Percentiles rank a stretch among this genome's conserved stretches.
Evolutionary conservation across 352 stramenopile species (phyloP).

Genomic region (Phytopythium sindhum): DNA sequence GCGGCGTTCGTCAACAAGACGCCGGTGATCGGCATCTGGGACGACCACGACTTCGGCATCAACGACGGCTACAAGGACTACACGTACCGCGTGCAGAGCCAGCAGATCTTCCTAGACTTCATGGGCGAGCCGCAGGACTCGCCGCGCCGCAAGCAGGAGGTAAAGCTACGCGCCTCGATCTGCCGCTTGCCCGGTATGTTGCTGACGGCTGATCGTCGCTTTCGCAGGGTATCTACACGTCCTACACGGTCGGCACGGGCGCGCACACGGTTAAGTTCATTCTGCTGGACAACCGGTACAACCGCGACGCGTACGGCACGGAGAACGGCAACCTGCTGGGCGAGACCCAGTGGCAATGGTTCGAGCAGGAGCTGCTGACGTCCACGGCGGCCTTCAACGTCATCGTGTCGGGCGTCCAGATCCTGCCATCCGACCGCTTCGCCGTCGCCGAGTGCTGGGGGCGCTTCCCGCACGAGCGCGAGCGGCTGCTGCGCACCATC

Average conservation of each 20-base stretch:
- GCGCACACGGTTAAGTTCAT: constrained; percentile 83
- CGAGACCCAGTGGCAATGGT: constrained; percentile 77
- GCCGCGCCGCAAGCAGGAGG: constrained; percentile 69
- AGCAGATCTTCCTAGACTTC: constrained; percentile 86
- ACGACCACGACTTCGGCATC: constrained; percentile 91
- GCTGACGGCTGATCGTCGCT: background rate
- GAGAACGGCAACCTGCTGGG: constrained; percentile 72
- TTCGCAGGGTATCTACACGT: constrained; percentile 80
- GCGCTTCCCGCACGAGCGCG: constrained; percentile 78
- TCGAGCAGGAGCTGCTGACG: constrained; percentile 74
- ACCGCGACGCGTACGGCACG: constrained; percentile 70
- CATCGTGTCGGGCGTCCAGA: constrained; percentile 90
- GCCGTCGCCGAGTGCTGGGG: constrained; percentile 87
- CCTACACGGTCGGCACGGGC: constrained; percentile 66
- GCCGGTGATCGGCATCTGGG: constrained; percentile 85
- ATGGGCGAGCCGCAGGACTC: constrained; percentile 74
- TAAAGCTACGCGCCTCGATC: constrained; percentile 4
- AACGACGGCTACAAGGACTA: constrained; percentile 85
- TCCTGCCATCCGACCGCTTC: constrained; percentile 72
- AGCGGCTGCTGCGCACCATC: constrained; percentile 84
- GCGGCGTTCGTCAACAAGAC: constrained; percentile 48
- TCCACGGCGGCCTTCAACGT: constrained; percentile 90
- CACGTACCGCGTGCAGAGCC: constrained; percentile 66
- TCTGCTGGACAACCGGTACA: constrained; percentile 85
- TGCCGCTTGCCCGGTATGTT: background rate